A percentile compares a stretch with the other conserved stretches of the same genome.
These are phyloP conservation scores for Pseudonitzschia pungens DNA, from an alignment of 108 stramenopile genomes.

Conservation along the genomic window DNA sequence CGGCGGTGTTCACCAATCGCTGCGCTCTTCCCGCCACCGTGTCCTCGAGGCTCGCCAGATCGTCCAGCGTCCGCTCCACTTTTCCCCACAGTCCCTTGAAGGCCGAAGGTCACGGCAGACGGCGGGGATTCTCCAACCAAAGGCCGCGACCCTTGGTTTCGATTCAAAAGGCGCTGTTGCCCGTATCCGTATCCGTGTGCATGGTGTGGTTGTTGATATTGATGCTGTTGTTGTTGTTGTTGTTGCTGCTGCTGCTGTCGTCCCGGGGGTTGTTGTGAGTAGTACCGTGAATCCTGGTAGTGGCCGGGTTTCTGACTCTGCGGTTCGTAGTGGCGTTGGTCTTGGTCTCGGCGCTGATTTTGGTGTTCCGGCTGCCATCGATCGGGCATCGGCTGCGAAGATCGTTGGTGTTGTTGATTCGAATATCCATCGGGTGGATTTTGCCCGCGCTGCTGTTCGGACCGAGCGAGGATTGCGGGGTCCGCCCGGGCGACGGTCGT, in stretches of 20 bases:
- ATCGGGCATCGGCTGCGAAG: neutral
- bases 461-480: no score
- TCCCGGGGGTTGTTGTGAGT: neutral
- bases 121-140: neutral
- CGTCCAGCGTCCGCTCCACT: constrained; percentile 54
- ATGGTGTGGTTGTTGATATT: no score
- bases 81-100: constrained; percentile 36
- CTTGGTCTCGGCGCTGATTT: no score
- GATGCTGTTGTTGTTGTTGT: constrained; percentile 18
- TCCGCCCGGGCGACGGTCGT: no score
- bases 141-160: no score
- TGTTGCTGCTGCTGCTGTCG: constrained; percentile 2
- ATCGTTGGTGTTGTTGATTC: neutral
- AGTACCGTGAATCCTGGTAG: neutral
- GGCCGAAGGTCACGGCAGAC: constrained; percentile 2
- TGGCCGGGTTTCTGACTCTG: neutral
- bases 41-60: constrained; percentile 47
- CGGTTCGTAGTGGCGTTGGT: neutral
- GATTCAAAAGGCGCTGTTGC: no score
- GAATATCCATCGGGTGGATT: neutral
- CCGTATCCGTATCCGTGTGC: no score
- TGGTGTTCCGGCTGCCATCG: neutral
- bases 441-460: no score
- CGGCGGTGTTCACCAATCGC: constrained; percentile 20
- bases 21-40: constrained; percentile 35